A percentile compares a stretch with the other conserved stretches of the same genome.
These are phyloP conservation scores for Pisolithus sp. DNA, from an alignment of 768 basidiomycete genomes.

Conservation along the genomic window DNA sequence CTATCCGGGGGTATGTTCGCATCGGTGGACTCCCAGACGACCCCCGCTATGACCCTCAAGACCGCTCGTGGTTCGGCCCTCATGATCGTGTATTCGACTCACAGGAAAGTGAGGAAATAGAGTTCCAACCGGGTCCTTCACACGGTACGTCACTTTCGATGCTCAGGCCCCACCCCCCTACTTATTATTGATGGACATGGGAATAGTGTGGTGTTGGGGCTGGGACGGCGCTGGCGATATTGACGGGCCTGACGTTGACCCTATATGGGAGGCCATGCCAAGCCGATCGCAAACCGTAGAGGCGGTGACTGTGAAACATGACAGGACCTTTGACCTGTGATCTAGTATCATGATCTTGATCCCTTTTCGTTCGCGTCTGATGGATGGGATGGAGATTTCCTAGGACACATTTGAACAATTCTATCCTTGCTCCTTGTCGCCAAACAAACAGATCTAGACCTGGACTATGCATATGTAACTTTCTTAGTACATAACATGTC, in stretches of 20 bases:
- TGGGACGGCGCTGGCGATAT: conserved; percentile 99
- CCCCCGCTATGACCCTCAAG: conserved; percentile 94
- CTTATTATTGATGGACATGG: background rate
- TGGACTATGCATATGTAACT: background rate
- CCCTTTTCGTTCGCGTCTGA: background rate
- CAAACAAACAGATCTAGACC: background rate
- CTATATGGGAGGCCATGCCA: conserved; percentile 88
- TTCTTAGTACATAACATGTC: background rate
- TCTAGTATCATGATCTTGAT: background rate
- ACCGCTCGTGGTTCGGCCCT: conserved; percentile 96
- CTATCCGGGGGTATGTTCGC: conserved; percentile 88
- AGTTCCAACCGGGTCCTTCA: conserved; percentile 76
- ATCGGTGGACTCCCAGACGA: conserved; percentile 97
- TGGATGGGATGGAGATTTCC: background rate
- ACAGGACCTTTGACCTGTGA: conserved; percentile 36
- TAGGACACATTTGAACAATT: background rate
- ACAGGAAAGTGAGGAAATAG: conserved; percentile 74
- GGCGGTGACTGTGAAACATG: conserved; percentile 66
- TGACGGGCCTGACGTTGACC: conserved; percentile 96
- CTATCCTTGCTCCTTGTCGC: background rate
- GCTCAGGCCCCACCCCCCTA: background rate
- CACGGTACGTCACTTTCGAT: conserved; percentile 55
- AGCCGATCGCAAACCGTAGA: conserved; percentile 52
- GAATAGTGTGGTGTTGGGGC: conserved; percentile 96
- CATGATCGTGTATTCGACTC: conserved; percentile 90